phyloP scores from a whole-genome alignment of 352 stramenopile species.

The Globisporangium echinulatum region DNA sequence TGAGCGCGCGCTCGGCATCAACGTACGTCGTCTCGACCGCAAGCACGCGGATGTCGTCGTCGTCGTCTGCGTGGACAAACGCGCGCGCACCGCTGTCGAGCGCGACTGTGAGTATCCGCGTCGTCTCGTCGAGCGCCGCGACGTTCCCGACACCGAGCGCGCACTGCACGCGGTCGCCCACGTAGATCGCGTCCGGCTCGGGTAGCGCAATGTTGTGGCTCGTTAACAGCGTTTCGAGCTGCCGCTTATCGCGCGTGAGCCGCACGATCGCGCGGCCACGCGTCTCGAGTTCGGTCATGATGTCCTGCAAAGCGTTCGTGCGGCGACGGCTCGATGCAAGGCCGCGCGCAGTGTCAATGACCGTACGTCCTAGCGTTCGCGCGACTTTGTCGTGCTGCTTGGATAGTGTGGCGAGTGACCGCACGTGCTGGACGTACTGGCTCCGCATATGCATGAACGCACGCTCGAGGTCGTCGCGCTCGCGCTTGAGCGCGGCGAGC shows the following conservation, averaged over 20 bases:
- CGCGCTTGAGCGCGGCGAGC: constrained; percentile 52
- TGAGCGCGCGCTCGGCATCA: constrained; percentile 47
- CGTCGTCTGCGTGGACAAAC: constrained; percentile 53
- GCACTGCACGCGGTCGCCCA: constrained; percentile 48
- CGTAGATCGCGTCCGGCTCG: constrained; percentile 55
- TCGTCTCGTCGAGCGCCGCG: constrained; percentile 27
- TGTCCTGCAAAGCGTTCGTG: constrained; percentile 68
- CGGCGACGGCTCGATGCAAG: constrained; percentile 64
- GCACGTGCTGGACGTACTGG: constrained; percentile 56
- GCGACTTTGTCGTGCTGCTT: constrained; percentile 66
- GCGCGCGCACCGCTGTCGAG: constrained; percentile 33
- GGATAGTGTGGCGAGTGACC: constrained; percentile 62
- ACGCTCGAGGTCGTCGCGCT: constrained; percentile 73
- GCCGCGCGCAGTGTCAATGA: constrained; percentile 42
- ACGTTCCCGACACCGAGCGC: constrained; percentile 42
- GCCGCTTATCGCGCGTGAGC: constrained; percentile 58
- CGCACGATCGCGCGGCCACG: constrained; percentile 44
- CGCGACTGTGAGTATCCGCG: constrained; percentile 37
- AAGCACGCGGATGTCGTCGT: constrained; percentile 49
- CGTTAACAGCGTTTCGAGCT: constrained; percentile 43
- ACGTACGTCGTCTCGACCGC: constrained; percentile 43
- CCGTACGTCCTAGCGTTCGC: constrained; percentile 30
- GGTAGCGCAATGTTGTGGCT: constrained; percentile 35
- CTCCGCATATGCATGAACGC: constrained; percentile 61
- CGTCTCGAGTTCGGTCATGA: constrained; percentile 73